These are phyloP conservation scores for Spiraea crenata DNA, from an alignment of 331 rosid genomes.

Conservation along the genomic window DNA sequence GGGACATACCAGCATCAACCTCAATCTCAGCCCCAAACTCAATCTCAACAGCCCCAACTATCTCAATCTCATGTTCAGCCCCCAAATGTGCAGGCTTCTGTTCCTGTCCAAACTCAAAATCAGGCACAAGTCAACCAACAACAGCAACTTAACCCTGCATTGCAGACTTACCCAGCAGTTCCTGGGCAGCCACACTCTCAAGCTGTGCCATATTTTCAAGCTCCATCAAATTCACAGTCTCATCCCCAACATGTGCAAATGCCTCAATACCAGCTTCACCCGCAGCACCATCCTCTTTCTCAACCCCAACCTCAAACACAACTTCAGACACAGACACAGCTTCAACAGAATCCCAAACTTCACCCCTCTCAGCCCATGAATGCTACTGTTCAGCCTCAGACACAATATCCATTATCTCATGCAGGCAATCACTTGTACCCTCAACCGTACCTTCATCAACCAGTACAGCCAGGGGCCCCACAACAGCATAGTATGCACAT, in stretches of 20 bases:
- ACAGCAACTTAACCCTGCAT: slow-evolving; percentile 51
- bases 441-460: slow-evolving; percentile 60
- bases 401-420: slow-evolving; percentile 52
- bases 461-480: slow-evolving; percentile 50
- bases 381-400: slow-evolving; percentile 57
- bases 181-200: slow-evolving; percentile 47
- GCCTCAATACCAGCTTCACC: slow-evolving; percentile 48
- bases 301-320: slow-evolving; percentile 60
- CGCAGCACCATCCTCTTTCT: slow-evolving; percentile 55
- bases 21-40: slow-evolving; percentile 41
- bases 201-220: slow-evolving; percentile 32
- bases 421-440: slow-evolving; percentile 70
- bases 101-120: slow-evolving; percentile 50
- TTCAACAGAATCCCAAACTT: slow-evolving; percentile 45
- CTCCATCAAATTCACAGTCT: slow-evolving; percentile 47
- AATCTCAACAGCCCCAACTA: slow-evolving; percentile 38
- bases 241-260: slow-evolving; percentile 36
- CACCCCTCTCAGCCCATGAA: slow-evolving; percentile 37
- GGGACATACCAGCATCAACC: slow-evolving; percentile 34
- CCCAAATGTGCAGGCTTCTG: slow-evolving; percentile 48
- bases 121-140: slow-evolving; percentile 57
- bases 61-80: slow-evolving; percentile 44
- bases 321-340: slow-evolving; percentile 38
- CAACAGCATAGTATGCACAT: slow-evolving; percentile 44
- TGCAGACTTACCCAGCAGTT: slow-evolving; percentile 29